Evolutionary conservation across 371 early-diverging fungal species (phyloP).

Genomic region (Rhizopus sp.): DNA sequence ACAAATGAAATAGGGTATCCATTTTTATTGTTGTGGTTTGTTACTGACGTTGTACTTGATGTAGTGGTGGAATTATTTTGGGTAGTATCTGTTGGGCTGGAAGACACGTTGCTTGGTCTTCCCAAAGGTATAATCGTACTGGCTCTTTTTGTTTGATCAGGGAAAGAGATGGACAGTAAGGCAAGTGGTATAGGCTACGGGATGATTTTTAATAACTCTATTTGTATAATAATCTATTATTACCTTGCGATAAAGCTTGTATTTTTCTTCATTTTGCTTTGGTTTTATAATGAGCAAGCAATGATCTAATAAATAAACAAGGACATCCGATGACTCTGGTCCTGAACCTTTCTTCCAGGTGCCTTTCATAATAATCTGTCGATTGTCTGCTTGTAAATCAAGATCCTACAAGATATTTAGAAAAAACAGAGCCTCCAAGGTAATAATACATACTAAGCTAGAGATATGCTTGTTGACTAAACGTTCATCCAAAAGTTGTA

Average conservation of each 20-base stretch:
- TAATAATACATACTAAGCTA: conserved; percentile 12
- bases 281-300: conserved; percentile 77
- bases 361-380: conserved; percentile 81
- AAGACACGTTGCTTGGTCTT: conserved; percentile 24
- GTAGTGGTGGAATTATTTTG: neutral
- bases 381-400: conserved; percentile 55
- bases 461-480: conserved; percentile 72
- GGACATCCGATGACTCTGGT: conserved; percentile 66
- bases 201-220: conserved; percentile 36
- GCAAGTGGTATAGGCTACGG: conserved; percentile 77
- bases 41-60: conserved; percentile 6
- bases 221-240: neutral
- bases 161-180: conserved; percentile 64
- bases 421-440: neutral
- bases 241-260: conserved; percentile 48
- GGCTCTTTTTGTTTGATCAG: conserved; percentile 52
- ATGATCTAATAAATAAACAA: conserved; percentile 87
- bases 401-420: conserved; percentile 49
- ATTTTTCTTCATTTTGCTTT: conserved; percentile 40
- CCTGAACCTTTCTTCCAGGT: conserved; percentile 73
- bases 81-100: conserved; percentile 1
- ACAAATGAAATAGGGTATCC: conserved; percentile 72
- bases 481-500: conserved; percentile 23
- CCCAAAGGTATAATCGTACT: conserved; percentile 43
- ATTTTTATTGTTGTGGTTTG: conserved; percentile 25